Evolutionary conservation across 768 basidiomycete genomes (phyloP), one percentile per base, ranked within the genome.

Genomic region (Tricholoma furcatifolium): DNA sequence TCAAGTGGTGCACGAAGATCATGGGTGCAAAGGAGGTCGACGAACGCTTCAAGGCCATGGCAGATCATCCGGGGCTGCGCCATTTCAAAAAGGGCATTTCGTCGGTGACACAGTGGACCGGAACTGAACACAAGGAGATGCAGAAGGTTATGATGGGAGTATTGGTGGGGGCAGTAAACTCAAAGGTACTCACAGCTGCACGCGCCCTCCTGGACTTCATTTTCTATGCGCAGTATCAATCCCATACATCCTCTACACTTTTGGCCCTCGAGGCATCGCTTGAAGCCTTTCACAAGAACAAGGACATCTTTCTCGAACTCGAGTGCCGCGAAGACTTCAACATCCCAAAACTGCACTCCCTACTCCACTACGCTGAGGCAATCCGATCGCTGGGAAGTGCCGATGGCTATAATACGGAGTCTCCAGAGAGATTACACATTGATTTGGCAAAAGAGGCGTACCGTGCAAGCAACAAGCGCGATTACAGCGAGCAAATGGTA

Each of bases 261-360:
- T 35, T 39, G 0, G 40, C 46, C 0, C 53, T 77, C 1, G 43
- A 69, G 2, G 47, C 46, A 0, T 57, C 66, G 0, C 61, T 63
- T 36, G 8, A 50, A 4, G 30, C 40, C 0, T 74, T 74, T 43
- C 71, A 76, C 39, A 30, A 53, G 6, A 45, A 68, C 53, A 71
- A 71, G 49, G 48, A 63, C 4, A 47, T 67, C 6, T 74, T 71
- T 44, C 27, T 62, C 2, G 56, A 64, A 0, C 52, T 66, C 6
- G 63, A 50, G 15, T 56, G 67, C 9, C 64, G 61, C 1, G 21
- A 63, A 9, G 60, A 74, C 46, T 74, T 77, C 60, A 69, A 73
- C 51, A 70, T 76, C 41, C 67, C 65, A 18, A 75, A 75, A 57
- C 18, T 74, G 3, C 72, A 74, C 48, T 56, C 56, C 8, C 53